Evolutionary conservation across 1,139 yeast species (phyloP), one percentile per base, ranked within the genome.

Genomic region (Geotrichum candidum): DNA sequence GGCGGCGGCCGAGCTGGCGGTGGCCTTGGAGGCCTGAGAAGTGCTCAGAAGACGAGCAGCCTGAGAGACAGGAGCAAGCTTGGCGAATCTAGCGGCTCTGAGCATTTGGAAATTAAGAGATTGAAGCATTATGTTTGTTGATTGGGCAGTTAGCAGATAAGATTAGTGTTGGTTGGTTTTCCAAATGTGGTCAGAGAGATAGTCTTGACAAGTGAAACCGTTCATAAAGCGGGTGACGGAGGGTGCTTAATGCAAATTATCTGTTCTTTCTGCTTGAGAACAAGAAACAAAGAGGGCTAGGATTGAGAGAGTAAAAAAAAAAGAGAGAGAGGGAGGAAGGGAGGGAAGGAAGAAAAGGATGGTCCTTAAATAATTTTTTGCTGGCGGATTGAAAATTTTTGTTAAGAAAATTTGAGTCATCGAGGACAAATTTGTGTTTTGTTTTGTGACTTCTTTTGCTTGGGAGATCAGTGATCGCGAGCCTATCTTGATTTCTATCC

Each of bases 1-100:
- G 15, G 73, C 77, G 23, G 78, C 75, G 9, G 72, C 65, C 58
- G 74, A 72, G 51, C 78, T 70, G 53, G 78, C 75, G 51, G 82
- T 78, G 45, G 84, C 84, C 70, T 80, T 74, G 63, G 73, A 66
- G 72, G 67, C 57, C 67, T 68, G 22, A 3, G 63, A 54, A 18
- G 61, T 53, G 18, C 58, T 53, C 35, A 62, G 56, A 31, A 54
- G 52, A 29, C 62, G 59, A 48, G 52, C 35, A n/a, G 57, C n/a
- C 54, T 58, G 55, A 57, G 61, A 9, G 41, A 50, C 46, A 56
- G 61, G 48, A 22, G 38, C 38, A 15, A 50, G 9, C 29, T 27
- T 55, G 31, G 50, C 27, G 11, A 55, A 31, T 25, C 31, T 55
- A 35, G 54, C 31, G 11, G 57, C 53, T 57, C 54, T 54, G 57